Conservation (phyloP, 2,329 filamentous ascomycete genomes). For the Biscogniauxia marginata region DNA sequence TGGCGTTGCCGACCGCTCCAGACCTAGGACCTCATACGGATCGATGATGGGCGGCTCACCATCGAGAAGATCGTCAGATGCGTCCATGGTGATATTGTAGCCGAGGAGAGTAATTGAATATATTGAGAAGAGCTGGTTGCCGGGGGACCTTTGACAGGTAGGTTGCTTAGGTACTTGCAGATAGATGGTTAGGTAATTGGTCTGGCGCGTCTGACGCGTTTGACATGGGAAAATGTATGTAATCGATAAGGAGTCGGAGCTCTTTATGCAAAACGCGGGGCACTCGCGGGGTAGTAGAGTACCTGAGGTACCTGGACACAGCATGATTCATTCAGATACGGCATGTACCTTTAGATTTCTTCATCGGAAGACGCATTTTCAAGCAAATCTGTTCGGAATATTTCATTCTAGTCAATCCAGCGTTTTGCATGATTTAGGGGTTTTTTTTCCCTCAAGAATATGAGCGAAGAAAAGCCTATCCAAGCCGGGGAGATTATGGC, state of each 20-base stretch:
- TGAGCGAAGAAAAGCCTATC: constrained; percentile 13
- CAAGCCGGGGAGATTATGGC: constrained; percentile 25
- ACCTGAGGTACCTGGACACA: too few species aligned
- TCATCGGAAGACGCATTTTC: too few species aligned
- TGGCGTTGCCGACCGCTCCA: constrained; percentile 69
- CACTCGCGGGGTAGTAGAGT: constrained; percentile 2
- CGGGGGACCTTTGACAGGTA: neutral
- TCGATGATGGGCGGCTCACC: constrained; percentile 63
- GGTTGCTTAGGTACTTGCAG: neutral
- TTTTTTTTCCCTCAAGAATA: constrained; percentile 8
- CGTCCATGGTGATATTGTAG: constrained; percentile 38
- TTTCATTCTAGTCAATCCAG: too few species aligned
- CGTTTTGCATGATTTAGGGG: too few species aligned
- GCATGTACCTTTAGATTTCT: too few species aligned
- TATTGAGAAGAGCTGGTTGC: neutral
- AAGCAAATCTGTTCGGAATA: too few species aligned
- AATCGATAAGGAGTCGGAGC: neutral
- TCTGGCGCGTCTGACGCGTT: neutral
- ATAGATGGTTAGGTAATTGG: neutral
- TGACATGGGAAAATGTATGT: too few species aligned
- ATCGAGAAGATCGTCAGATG: constrained; percentile 51
- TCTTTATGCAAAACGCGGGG: neutral
- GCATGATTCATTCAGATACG: too few species aligned
- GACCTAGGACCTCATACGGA: constrained; percentile 76
- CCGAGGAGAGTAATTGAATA: neutral